Conservation (phyloP, 2,329 filamentous ascomycete genomes). For the Escovopsis sp. region DNA sequence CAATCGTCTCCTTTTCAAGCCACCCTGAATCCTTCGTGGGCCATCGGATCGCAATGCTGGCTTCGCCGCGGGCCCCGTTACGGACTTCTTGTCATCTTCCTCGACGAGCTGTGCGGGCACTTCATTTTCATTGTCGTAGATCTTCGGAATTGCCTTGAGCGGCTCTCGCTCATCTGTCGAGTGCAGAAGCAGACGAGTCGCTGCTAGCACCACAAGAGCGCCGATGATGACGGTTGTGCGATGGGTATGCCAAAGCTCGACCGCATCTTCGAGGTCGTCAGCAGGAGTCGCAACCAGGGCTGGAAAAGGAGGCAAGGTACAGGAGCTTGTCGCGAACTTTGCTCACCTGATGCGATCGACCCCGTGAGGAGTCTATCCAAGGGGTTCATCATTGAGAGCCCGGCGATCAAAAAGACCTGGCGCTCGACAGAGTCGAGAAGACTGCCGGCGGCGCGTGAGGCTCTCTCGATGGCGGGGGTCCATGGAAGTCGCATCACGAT, state of each 20-base stretch:
- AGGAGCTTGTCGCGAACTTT: not conserved
- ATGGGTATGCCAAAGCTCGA: conserved; percentile 31
- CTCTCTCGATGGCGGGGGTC: conserved; percentile 3
- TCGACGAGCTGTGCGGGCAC: conserved; percentile 1
- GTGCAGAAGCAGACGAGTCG: conserved; percentile 28
- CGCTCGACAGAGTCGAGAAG: not conserved
- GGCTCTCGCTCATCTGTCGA: conserved; percentile 18
- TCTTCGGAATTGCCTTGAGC: conserved; percentile 22
- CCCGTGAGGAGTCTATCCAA: conserved; percentile 2
- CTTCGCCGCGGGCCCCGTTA: conserved; percentile 12
- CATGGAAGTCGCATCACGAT: not conserved
- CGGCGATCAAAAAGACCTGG: not conserved
- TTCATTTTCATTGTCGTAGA: conserved; percentile 13
- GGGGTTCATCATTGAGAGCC: conserved; percentile 6
- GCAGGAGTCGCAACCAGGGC: not conserved
- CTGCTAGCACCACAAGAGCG: conserved; percentile 21
- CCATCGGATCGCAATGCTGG: conserved; percentile 20
- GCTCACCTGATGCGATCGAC: conserved; percentile 5
- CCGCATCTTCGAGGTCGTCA: conserved; percentile 14
- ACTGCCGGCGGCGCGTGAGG: conserved; percentile 2
- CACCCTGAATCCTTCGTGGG: conserved; percentile 35
- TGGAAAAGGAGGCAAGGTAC: not conserved
- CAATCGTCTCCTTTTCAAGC: conserved; percentile 17
- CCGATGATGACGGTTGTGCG: conserved; percentile 28
- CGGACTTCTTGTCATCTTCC: not conserved